These are phyloP conservation scores for Blastocystis sp. DNA, from an alignment of 352 stramenopile genomes.

Conservation along the genomic window DNA sequence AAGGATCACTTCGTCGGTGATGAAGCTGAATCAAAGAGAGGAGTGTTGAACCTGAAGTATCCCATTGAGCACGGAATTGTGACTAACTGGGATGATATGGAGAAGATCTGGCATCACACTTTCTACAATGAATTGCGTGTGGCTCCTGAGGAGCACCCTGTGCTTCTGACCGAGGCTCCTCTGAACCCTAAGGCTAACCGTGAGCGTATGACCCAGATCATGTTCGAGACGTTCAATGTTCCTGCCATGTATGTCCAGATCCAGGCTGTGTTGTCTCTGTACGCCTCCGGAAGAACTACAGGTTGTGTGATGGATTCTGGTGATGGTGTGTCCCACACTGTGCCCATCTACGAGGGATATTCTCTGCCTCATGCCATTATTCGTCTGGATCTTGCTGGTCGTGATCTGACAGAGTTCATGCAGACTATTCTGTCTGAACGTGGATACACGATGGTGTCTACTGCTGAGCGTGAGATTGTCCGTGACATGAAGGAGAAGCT, in stretches of 20 bases:
- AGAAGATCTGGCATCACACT: constrained; percentile 99
- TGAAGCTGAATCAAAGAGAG: constrained; percentile 81
- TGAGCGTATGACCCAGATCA: constrained; percentile 92
- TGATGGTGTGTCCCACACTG: constrained; percentile 84
- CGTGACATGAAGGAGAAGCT: constrained; percentile 95
- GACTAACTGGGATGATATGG: constrained; percentile 99
- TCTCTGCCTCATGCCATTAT: constrained; percentile 85
- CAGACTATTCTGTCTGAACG: constrained; percentile 73
- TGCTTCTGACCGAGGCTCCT: constrained; percentile 89
- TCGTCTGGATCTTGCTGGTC: constrained; percentile 81
- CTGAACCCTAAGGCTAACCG: constrained; percentile 86
- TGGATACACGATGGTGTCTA: constrained; percentile 84
- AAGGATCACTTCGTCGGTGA: constrained; percentile 77
- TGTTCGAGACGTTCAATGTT: constrained; percentile 99
- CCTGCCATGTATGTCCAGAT: constrained; percentile 93
- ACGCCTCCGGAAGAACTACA: constrained; percentile 83
- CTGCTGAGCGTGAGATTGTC: constrained; percentile 82
- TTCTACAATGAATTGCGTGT: constrained; percentile 97
- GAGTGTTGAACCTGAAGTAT: constrained; percentile 89
- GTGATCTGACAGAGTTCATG: constrained; percentile 80
- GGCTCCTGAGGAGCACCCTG: constrained; percentile 90
- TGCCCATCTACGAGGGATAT: constrained; percentile 92
- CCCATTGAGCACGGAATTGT: constrained; percentile 91
- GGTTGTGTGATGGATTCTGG: constrained; percentile 84
- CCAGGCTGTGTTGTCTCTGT: constrained; percentile 82